phyloP scores from a whole-genome alignment of 148 eudicot genomes.

The Persicaria tinctoria region DNA sequence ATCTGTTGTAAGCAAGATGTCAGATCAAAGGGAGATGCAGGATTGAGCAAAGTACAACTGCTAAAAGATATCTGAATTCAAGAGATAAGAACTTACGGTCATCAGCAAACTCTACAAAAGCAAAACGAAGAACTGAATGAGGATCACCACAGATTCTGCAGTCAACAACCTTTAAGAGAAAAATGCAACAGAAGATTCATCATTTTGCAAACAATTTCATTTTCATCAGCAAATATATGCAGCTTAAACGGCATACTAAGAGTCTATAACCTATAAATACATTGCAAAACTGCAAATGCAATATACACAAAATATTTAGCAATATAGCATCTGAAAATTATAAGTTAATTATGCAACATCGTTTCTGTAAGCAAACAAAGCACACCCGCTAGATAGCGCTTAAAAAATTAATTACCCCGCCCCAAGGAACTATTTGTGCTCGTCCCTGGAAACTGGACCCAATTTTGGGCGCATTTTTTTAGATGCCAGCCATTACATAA shows the following conservation, averaged over 20 bases:
- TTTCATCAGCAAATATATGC: neutral
- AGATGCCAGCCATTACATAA: neutral
- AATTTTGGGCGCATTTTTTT: no score
- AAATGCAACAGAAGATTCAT: neutral
- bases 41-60: neutral
- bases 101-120: conserved; percentile 88
- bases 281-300: neutral
- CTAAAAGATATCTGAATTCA: neutral
- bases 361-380: neutral
- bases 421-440: no score
- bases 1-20: conserved; percentile 31
- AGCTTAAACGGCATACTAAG: neutral
- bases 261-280: neutral
- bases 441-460: neutral
- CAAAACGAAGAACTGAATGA: conserved; percentile 94
- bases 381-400: neutral
- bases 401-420: neutral
- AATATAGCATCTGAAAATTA: neutral
- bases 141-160: conserved; percentile 98
- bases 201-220: neutral
- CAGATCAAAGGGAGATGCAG: neutral
- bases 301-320: neutral
- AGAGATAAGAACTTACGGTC: conserved; percentile 51
- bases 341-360: neutral
- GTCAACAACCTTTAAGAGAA: conserved; percentile 58